Evolutionary conservation across 2,329 filamentous ascomycete species (phyloP).

Genomic region (Clarireedia monteithiana): DNA sequence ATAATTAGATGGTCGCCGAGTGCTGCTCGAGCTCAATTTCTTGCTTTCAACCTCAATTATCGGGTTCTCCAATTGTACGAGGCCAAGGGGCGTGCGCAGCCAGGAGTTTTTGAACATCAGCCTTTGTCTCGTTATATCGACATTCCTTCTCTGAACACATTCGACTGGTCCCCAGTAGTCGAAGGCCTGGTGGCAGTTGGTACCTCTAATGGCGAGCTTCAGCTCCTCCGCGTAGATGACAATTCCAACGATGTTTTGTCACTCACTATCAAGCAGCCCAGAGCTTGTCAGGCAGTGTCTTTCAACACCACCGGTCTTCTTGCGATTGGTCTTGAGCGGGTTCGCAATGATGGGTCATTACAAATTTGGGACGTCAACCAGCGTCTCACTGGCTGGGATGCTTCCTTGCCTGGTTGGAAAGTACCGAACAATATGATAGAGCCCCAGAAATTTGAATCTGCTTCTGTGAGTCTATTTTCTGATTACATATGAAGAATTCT

Average conservation of each 20-base stretch:
- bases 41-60: slow-evolving; percentile 58
- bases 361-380: slow-evolving; percentile 74
- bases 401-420: slow-evolving; percentile 38
- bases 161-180: slow-evolving; percentile 58
- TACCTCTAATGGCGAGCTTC: slow-evolving; percentile 66
- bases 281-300: slow-evolving; percentile 73
- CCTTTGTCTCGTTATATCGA: slow-evolving; percentile 53
- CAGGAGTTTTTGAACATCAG: slow-evolving; percentile 49
- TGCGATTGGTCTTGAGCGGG: slow-evolving; percentile 72
- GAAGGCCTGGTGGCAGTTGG: slow-evolving; percentile 66
- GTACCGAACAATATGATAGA: slow-evolving; percentile 30
- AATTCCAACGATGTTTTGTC: slow-evolving; percentile 57
- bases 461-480: slow-evolving; percentile 4
- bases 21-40: slow-evolving; percentile 49
- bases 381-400: slow-evolving; percentile 43
- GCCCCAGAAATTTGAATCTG: slow-evolving; percentile 48
- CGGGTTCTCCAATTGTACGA: slow-evolving; percentile 56
- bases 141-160: slow-evolving; percentile 55
- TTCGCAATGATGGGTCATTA: slow-evolving; percentile 73
- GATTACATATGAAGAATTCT: neutral
- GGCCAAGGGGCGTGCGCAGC: slow-evolving; percentile 45
- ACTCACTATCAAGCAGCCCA: slow-evolving; percentile 64
- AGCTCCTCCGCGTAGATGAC: slow-evolving; percentile 65
- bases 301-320: slow-evolving; percentile 67
- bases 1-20: slow-evolving; percentile 61